Conservation (phyloP, 2,329 filamentous ascomycete genomes). For the Sporothrix humicola region DNA sequence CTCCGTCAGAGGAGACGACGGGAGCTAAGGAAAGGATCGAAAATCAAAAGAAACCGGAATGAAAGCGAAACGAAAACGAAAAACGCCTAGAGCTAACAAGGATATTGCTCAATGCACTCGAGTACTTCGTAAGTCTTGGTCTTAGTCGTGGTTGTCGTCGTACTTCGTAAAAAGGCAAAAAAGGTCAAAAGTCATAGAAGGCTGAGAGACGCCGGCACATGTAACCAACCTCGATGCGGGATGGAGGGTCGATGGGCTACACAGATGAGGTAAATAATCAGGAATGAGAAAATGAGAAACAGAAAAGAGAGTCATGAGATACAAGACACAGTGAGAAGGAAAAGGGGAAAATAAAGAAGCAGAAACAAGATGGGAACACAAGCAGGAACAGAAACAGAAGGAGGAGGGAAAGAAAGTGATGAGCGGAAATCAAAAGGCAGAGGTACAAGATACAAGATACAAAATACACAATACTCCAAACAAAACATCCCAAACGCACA, state of each 20-base stretch:
- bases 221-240: neutral
- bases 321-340: slow-evolving; percentile 7
- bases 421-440: no score
- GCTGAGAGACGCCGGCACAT: neutral
- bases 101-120: slow-evolving; percentile 4
- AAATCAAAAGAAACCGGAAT: neutral
- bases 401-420: neutral
- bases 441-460: neutral
- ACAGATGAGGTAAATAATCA: slow-evolving; percentile 15
- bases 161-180: neutral
- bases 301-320: neutral
- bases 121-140: no score
- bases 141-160: slow-evolving; percentile 12
- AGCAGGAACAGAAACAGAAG: neutral
- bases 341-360: neutral
- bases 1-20: neutral
- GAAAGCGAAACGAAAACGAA: neutral
- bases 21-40: neutral
- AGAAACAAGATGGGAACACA: neutral
- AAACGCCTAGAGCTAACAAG: neutral
- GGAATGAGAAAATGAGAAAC: slow-evolving; percentile 6
- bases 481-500: slow-evolving; percentile 1
- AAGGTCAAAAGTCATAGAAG: neutral
- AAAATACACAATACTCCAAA: no score
- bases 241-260: no score